A percentile compares a stretch with the other conserved stretches of the same genome.
Conservation (phyloP, 441 rosid species). For the Macaranga tanarius region DNA sequence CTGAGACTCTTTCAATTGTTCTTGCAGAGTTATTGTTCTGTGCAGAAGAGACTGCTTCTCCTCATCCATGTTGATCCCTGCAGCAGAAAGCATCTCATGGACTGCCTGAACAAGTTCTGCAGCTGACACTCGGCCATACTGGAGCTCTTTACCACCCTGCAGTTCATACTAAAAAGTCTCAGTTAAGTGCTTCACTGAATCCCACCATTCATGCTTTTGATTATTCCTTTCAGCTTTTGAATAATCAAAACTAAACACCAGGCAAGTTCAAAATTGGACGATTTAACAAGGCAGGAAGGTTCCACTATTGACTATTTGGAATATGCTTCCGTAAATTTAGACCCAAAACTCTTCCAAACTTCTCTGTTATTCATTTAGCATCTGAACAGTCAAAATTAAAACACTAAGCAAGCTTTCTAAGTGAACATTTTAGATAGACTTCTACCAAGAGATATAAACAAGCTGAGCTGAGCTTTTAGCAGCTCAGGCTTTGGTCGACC, state of each 20-base stretch:
- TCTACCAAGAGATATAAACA: too few species aligned
- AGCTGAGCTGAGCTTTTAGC: too few species aligned
- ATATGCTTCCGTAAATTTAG: not conserved
- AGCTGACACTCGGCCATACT: constrained; percentile 80
- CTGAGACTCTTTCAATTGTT: constrained; percentile 75
- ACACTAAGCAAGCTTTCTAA: too few species aligned
- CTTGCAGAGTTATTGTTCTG: constrained; percentile 71
- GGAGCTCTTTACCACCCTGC: constrained; percentile 59
- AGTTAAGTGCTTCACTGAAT: not conserved
- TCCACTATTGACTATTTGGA: not conserved
- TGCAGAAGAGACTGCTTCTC: constrained; percentile 83
- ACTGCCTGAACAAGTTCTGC: constrained; percentile 88
- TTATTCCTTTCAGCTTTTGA: too few species aligned
- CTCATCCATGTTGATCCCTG: constrained; percentile 79
- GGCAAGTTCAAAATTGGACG: not conserved
- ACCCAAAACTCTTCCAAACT: too few species aligned
- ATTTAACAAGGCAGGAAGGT: not conserved
- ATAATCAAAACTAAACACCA: not conserved
- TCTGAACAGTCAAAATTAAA: not conserved
- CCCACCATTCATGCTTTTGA: not conserved
- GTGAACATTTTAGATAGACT: too few species aligned
- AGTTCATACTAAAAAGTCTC: constrained; percentile 6
- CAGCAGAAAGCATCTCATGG: constrained; percentile 93
- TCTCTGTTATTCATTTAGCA: too few species aligned
- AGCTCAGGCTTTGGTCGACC: too few species aligned